phyloP scores from a whole-genome alignment of 1,139 yeast genomes.

The Saccharomyces uvarum region DNA sequence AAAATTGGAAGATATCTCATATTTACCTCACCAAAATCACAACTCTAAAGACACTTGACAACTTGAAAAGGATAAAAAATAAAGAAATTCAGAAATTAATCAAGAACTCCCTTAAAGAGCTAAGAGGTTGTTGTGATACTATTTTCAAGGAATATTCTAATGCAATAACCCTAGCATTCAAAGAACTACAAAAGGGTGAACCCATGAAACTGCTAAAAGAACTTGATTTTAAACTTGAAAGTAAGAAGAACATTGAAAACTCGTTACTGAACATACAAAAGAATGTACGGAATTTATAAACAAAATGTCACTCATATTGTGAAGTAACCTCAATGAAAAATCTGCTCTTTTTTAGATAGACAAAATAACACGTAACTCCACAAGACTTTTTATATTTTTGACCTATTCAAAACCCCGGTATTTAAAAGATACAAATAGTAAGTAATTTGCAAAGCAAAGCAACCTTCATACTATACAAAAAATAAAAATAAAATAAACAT shows the following conservation, averaged over 20 bases:
- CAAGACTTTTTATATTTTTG: not conserved
- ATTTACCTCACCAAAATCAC: conserved; percentile 21
- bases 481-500: not conserved
- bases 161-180: conserved; percentile 7
- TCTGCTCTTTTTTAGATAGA: not conserved
- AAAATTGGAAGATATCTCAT: conserved; percentile 11
- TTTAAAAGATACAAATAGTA: not conserved
- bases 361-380: not conserved
- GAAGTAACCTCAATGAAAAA: not conserved
- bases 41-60: conserved; percentile 31
- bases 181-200: conserved; percentile 6
- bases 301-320: not conserved
- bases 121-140: conserved; percentile 22
- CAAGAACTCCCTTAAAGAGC: conserved; percentile 12
- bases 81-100: conserved; percentile 13
- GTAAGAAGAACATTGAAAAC: conserved; percentile 6
- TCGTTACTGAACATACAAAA: conserved; percentile 17
- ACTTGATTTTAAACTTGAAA: conserved; percentile 10
- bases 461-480: not conserved
- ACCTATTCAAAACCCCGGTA: not conserved
- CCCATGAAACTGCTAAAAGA: conserved; percentile 6
- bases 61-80: conserved; percentile 27
- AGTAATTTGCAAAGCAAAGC: not conserved
- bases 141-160: conserved; percentile 10
- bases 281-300: conserved; percentile 17